Conservation (phyloP, 768 basidiomycete species). For the Suillus subalutaceus region DNA sequence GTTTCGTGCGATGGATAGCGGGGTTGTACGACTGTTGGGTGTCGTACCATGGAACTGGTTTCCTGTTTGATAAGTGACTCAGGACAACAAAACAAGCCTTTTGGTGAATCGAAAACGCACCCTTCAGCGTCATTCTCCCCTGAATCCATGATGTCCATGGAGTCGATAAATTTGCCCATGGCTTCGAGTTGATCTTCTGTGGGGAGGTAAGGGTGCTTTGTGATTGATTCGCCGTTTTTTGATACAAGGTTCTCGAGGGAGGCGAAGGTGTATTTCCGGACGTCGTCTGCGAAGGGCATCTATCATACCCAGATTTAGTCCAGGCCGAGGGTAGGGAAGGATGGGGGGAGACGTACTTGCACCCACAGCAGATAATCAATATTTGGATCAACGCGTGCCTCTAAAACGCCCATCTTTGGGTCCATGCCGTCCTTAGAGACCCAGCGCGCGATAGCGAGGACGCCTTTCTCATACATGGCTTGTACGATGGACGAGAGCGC, state of each 20-base stretch:
- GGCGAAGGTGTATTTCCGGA: slow-evolving; percentile 84
- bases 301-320: slow-evolving; percentile 31
- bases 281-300: slow-evolving; percentile 97
- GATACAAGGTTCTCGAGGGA: slow-evolving; percentile 74
- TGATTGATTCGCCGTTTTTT: slow-evolving; percentile 73
- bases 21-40: slow-evolving; percentile 83
- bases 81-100: slow-evolving; percentile 3
- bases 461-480: slow-evolving; percentile 69
- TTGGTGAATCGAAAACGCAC: slow-evolving; percentile 40
- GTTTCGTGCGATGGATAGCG: slow-evolving; percentile 86
- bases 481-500: slow-evolving; percentile 86
- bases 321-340: not conserved
- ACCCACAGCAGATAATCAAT: slow-evolving; percentile 86
- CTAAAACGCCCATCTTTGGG: slow-evolving; percentile 84
- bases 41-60: slow-evolving; percentile 75
- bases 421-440: slow-evolving; percentile 73
- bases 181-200: slow-evolving; percentile 74
- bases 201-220: slow-evolving; percentile 81
- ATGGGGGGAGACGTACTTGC: slow-evolving; percentile 52
- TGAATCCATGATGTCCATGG: slow-evolving; percentile 82
- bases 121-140: slow-evolving; percentile 79
- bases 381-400: slow-evolving; percentile 61
- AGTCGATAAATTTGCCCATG: slow-evolving; percentile 88
- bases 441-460: slow-evolving; percentile 83
- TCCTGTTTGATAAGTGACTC: slow-evolving; percentile 41